Evolutionary conservation across 108 stramenopile genomes (phyloP), one percentile per base, ranked within the genome.

Genomic region (Phaeodactylum tricornutum): DNA sequence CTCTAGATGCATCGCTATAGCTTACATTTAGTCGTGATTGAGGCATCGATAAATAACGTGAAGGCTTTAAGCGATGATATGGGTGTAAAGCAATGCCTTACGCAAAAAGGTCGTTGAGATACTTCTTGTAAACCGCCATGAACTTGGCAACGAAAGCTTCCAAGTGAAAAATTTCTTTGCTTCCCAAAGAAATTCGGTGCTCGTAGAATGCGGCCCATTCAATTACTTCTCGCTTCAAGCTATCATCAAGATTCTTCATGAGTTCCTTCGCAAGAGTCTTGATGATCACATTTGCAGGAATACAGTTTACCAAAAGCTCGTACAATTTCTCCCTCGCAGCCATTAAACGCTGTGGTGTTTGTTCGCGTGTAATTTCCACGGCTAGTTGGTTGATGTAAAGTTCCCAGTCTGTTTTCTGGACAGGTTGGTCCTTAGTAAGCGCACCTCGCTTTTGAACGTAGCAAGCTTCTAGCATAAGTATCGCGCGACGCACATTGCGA

Each of bases 71-170:
- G n/a, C n/a, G n/a, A n/a, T n/a, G n/a, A n/a, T n/a, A n/a, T n/a
- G n/a, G n/a, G n/a, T n/a, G n/a, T n/a, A n/a, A n/a, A n/a, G n/a
- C n/a, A n/a, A n/a, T n/a, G n/a, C 33, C 17, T 55, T 70, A 81
- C 29, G 50, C 93, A 66, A 95, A 95, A 50, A 95, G 26, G 29
- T 84, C 83, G 25, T 75, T 87, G 15, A 97, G 51, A 66, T 84
- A 98, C 40, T 71, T 69, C 61, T 96, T 96, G 77, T 98, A 98
- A 43, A 96, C 59, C 4, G 84, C 79, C 98, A 99, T 97, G 68
- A 81, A 96, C 71, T 95, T 96, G 32, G 95, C 96, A 30, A 98
- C 64, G 65, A 99, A 99, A 2, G 98, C 96, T 62, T 99, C 98
- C 47, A 99, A 63, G 69, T 99, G 98, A 68, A 96, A 93, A 25